These are phyloP conservation scores for Hydnomerulius pinastri DNA, from an alignment of 768 basidiomycete species.

Conservation along the genomic window DNA sequence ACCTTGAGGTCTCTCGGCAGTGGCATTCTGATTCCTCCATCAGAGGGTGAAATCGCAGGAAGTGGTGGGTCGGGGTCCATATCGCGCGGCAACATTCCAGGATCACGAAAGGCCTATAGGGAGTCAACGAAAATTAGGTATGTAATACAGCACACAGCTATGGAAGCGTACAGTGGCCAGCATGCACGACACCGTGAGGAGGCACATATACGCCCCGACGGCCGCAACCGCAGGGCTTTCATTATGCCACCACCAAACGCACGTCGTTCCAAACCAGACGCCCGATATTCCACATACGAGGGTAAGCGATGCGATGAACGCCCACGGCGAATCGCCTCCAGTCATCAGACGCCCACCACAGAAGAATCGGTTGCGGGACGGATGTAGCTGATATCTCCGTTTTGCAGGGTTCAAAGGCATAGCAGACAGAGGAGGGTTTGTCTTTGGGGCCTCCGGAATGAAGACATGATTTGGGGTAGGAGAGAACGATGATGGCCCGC, in stretches of 20 bases:
- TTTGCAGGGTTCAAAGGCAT: constrained; percentile 35
- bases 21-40: constrained; percentile 62
- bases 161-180: constrained; percentile 61
- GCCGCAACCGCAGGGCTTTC: constrained; percentile 70
- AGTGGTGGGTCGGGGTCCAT: constrained; percentile 86
- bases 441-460: constrained; percentile 31
- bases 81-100: constrained; percentile 87
- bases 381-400: constrained; percentile 64
- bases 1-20: constrained; percentile 83
- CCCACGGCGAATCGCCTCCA: constrained; percentile 84
- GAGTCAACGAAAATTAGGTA: constrained; percentile 3
- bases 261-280: constrained; percentile 87
- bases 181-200: constrained; percentile 76
- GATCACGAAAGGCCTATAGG: constrained; percentile 71
- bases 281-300: constrained; percentile 70
- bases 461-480: constrained; percentile 32
- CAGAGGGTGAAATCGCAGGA: constrained; percentile 60
- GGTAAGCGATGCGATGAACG: constrained; percentile 67
- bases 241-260: constrained; percentile 86
- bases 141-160: constrained; percentile 5
- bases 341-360: constrained; percentile 72
- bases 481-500: constrained; percentile 20
- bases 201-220: constrained; percentile 61
- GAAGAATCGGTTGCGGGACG: constrained; percentile 78
- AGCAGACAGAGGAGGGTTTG: constrained; percentile 35